Base-by-base conservation (phyloP, 192 early-diverging fungal species). In the Coemansia sp. region DNA sequence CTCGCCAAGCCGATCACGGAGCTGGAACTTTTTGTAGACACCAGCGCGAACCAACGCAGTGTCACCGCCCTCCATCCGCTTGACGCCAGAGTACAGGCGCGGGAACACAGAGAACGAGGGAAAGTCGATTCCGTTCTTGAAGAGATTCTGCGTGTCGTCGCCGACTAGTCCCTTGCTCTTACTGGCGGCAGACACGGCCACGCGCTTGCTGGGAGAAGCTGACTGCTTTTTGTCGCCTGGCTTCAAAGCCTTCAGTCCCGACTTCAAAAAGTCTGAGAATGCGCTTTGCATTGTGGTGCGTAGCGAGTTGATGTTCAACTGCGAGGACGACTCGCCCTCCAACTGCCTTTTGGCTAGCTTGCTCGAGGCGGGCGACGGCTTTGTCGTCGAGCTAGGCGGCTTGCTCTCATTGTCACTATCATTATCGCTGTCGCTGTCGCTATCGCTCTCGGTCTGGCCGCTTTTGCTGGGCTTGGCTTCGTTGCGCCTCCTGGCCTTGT, bases 1-100 rank as follows among this genome's bases (percentile, higher is more conserved):
- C 55, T 75, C 66, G 42, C 78, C 78, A 1, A 80, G 49, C 3
- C 78, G 64, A 33, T 75, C 73, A 19, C 73, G 78, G 63, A 80
- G 50, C 42, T 69, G 66, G 50, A 80, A 69, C 42, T 53, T 64
- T 62, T 80, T 80, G 47, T 63, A 80, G 11, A 80, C 60, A n/a
- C 78, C 78, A n/a, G 78, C 78, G 11, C 78, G 73, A 33, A 74
- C 33, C 28, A 64, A 17, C 14, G n/a, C 50, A 17, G 23, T 3
- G 21, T 64, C 58, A 8, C 52, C 68, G 44, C 68, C 63, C 6
- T 66, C 60, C 46, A 75, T 57, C 14, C 73, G 55, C 17, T 64
- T 62, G 57, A 80, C 43, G 21, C 73, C 78, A 19, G 78, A 80
- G 55, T 60, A 80, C 17, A 80, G 28, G 43, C 61, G 70, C 42